Percentiles rank a stretch among this genome's conserved stretches.
Evolutionary conservation across 2,329 filamentous ascomycete genomes (phyloP).

Genomic region (Diaporthe batatas): DNA sequence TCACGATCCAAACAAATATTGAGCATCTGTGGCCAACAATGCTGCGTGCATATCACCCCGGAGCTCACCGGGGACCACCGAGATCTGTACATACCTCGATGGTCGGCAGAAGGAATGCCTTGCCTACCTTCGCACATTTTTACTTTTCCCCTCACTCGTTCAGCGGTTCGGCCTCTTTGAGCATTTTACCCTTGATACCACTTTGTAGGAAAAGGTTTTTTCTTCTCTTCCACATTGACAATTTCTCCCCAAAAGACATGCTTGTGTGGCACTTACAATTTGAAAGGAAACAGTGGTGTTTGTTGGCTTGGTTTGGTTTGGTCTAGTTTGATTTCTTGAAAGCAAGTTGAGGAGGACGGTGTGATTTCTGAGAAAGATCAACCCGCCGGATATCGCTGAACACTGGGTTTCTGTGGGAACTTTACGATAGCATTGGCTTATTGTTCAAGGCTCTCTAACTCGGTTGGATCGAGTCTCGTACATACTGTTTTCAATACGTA

Average conservation of each 20-base stretch:
- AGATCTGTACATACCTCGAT: slow-evolving; percentile 25
- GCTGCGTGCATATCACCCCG: neutral
- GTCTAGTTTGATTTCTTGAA: neutral
- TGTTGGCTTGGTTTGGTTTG: neutral
- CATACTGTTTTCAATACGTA: slow-evolving; percentile 5
- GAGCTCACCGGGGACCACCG: neutral
- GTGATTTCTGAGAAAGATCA: neutral
- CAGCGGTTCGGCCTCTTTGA: slow-evolving; percentile 32
- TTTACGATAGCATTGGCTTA: slow-evolving; percentile 1
- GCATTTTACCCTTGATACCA: slow-evolving; percentile 31
- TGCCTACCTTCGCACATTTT: neutral
- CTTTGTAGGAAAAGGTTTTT: slow-evolving; percentile 24
- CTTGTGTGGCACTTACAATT: neutral
- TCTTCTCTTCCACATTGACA: neutral
- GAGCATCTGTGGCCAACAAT: neutral
- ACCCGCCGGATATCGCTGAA: neutral
- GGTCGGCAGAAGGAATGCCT: slow-evolving; percentile 8
- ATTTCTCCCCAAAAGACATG: slow-evolving; percentile 10
- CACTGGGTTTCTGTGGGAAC: neutral
- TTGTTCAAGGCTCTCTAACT: neutral
- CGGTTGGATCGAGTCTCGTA: neutral
- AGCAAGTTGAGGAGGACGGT: neutral
- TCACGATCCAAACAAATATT: too few relatives aligned
- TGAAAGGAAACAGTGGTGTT: slow-evolving; percentile 5
- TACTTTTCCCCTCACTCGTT: slow-evolving; percentile 24